Base-by-base conservation (phyloP, 768 basidiomycete species). In the Russula griseocarnosa region DNA sequence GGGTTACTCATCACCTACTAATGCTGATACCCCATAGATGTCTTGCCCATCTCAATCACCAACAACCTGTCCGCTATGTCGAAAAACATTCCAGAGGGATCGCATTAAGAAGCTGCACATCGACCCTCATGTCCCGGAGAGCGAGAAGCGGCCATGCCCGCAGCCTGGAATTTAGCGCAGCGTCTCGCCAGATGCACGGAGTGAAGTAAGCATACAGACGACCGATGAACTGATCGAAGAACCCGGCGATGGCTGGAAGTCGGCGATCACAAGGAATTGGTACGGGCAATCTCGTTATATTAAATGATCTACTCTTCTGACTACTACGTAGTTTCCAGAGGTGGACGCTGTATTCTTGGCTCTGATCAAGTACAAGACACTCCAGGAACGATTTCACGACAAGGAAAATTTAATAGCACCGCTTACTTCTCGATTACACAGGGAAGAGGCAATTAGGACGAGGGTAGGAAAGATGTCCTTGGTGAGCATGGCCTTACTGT, bases 31-130 rank as follows among this genome's bases (percentile, higher is more conserved):
- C n/a, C 58, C 16, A 22, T n/a, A 87, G 86, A 60, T 88, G 87
- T 69, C 78, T 88, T 53, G 74, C 75, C 60, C 76, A 76, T 20
- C 78, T 83, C 24, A 65, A 65, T 66, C 71, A 73, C 82, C 84
- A 60, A 77, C 77, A 18, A 75, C 77, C 55, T 89, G 87, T 63
- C 87, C 87, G 3, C 79, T 88, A 30, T 89, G 87, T 72, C 82
- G 87, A 68, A 86, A 84, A 70, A 55, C 77, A 0, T 89, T 84
- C 75, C 71, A 75, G 47, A 77, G 78, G n/a, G 80, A 82, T 49
- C 79, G 82, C 61, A 74, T 84, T 70, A 87, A 86, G 76, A 86
- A 81, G 70, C 75, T 89, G n/a, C 85, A 87, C 72, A 81, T 89
- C 69, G 86, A 84, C 67, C 69, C 67, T 36, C 68, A 64, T 53